phyloP scores from a whole-genome alignment of 306 rosid genomes.

The Cercis canadensis region DNA sequence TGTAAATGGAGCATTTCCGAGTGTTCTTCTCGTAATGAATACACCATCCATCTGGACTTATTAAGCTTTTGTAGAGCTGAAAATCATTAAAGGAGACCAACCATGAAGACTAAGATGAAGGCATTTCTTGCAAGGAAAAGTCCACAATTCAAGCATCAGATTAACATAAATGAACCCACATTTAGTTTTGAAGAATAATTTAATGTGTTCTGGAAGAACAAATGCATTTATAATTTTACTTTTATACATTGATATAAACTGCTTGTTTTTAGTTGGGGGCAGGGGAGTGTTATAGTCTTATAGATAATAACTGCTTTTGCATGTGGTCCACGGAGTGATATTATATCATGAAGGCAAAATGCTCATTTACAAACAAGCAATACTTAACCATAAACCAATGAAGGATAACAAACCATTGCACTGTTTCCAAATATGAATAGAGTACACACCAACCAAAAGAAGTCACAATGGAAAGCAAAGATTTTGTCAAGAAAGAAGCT shows the following conservation, averaged over 20 bases:
- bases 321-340: no score
- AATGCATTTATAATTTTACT: background rate
- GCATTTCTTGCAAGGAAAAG: background rate
- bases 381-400: background rate
- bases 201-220: background rate
- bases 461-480: background rate
- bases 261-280: no score
- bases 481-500: background rate
- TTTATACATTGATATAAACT: no score
- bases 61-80: slow-evolving; percentile 86
- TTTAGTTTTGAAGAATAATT: background rate
- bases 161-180: background rate
- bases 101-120: background rate
- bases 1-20: slow-evolving; percentile 82
- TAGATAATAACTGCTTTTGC: no score
- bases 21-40: slow-evolving; percentile 74
- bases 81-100: slow-evolving; percentile 24
- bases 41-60: slow-evolving; percentile 92
- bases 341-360: no score
- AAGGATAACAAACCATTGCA: background rate
- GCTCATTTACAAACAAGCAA: background rate
- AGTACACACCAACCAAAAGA: background rate
- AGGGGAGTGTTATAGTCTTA: no score
- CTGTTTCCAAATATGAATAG: background rate
- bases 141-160: background rate